A percentile compares a stretch with the other conserved stretches of the same genome.
These are phyloP conservation scores for Talaromyces sp. DNA, from an alignment of 2,329 filamentous ascomycete species.

Conservation along the genomic window DNA sequence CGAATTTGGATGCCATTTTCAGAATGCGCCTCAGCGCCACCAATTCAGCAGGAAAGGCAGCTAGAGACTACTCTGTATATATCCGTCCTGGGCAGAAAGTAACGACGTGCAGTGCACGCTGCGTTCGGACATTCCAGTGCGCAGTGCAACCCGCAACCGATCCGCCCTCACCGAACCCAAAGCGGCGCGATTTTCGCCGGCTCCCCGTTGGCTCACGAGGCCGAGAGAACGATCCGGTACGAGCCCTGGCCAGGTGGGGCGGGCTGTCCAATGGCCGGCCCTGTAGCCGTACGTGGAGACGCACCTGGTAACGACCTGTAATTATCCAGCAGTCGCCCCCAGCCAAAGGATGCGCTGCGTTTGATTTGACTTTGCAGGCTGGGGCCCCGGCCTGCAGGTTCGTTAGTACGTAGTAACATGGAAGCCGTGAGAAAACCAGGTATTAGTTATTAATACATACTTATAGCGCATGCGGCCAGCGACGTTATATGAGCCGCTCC, in stretches of 20 bases:
- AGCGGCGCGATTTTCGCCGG: not conserved
- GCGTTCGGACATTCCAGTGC: not conserved
- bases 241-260: not conserved
- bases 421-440: too few species aligned
- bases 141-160: not conserved
- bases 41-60: not conserved
- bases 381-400: not conserved
- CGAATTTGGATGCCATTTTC: too few species aligned
- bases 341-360: not conserved
- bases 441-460: too few species aligned
- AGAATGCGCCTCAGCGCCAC: too few species aligned
- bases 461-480: slow-evolving; percentile 9
- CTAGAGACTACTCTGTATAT: too few species aligned
- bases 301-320: not conserved
- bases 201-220: not conserved
- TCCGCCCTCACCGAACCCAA: not conserved
- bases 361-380: not conserved
- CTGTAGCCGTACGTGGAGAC: not conserved
- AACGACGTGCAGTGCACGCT: not conserved
- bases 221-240: not conserved
- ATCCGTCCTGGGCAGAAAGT: too few species aligned
- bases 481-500: slow-evolving; percentile 6
- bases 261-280: not conserved
- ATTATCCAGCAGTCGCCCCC: not conserved
- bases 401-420: too few species aligned